phyloP scores from a whole-genome alignment of 495 filamentous ascomycete species.

The Lineolata rhizophorae region DNA sequence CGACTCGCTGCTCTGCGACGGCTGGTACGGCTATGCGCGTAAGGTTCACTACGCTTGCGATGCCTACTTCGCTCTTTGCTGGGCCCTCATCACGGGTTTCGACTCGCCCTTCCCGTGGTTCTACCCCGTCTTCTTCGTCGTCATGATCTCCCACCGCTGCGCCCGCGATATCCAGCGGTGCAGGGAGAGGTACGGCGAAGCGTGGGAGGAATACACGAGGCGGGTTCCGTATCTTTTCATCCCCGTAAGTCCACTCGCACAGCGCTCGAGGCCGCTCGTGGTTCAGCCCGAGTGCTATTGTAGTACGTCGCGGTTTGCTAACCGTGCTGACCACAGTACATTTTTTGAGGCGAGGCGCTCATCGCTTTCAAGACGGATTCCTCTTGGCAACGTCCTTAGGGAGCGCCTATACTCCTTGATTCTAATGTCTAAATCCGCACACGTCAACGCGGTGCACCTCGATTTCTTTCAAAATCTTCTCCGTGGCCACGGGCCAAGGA shows the following conservation, averaged over 20 bases:
- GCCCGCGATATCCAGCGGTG: conserved; percentile 69
- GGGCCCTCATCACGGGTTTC: conserved; percentile 45
- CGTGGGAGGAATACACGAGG: conserved; percentile 77
- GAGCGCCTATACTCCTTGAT: too few species aligned
- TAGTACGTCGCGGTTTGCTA: too few species aligned
- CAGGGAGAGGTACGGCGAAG: conserved; percentile 71
- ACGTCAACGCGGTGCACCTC: too few species aligned
- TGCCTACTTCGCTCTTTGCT: conserved; percentile 51
- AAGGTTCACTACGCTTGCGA: conserved; percentile 96
- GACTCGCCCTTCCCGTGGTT: conserved; percentile 90
- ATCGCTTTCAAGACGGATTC: too few species aligned
- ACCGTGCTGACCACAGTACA: too few species aligned
- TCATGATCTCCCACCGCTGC: conserved; percentile 83
- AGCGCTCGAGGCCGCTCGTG: too few species aligned
- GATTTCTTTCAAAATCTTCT: too few species aligned
- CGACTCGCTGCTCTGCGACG: conserved; percentile 65
- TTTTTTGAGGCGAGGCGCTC: too few species aligned
- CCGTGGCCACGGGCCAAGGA: too few species aligned
- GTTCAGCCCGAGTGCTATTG: too few species aligned
- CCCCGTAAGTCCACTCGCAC: conserved; percentile 78
- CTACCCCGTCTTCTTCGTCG: conserved; percentile 74
- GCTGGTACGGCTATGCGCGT: conserved; percentile 84
- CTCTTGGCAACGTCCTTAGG: too few species aligned
- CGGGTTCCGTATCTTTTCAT: conserved; percentile 87
- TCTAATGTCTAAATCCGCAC: too few species aligned